Percentiles rank a stretch among this genome's conserved stretches.
phyloP scores from a whole-genome alignment of 2,329 filamentous ascomycete genomes.

The Fusarium longipes region DNA sequence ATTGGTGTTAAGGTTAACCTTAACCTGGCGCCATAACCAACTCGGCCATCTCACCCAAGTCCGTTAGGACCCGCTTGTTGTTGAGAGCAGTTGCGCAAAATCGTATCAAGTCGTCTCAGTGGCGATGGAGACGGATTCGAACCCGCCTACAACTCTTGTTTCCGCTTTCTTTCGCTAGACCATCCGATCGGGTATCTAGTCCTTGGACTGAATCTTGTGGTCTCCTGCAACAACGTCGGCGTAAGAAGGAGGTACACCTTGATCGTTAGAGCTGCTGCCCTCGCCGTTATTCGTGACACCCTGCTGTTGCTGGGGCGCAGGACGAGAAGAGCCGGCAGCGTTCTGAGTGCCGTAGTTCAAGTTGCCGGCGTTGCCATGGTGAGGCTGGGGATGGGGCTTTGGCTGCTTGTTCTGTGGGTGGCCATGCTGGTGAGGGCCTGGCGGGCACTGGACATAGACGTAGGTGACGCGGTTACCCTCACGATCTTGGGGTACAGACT shows the following conservation, averaged over 20 bases:
- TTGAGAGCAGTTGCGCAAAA: conserved; percentile 14
- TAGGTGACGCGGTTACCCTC: conserved; percentile 75
- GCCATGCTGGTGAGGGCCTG: conserved; percentile 50
- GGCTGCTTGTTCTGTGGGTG: conserved; percentile 35
- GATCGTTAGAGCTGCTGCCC: conserved; percentile 53
- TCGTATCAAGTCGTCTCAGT: conserved; percentile 8
- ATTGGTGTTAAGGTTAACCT: conserved; percentile 41
- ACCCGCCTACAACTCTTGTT: not conserved
- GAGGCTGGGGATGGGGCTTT: conserved; percentile 47
- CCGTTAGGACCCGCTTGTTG: conserved; percentile 35
- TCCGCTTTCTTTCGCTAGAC: not conserved
- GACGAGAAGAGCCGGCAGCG: conserved; percentile 39
- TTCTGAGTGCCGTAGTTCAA: conserved; percentile 61
- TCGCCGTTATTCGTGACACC: conserved; percentile 54
- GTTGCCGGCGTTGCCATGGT: conserved; percentile 43
- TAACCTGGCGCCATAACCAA: conserved; percentile 47
- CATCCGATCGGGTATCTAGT: conserved; percentile 37
- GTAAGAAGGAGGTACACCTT: conserved; percentile 81
- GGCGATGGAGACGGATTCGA: not conserved
- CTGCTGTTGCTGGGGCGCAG: conserved; percentile 50
- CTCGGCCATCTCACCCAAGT: conserved; percentile 44
- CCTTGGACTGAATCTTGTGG: conserved; percentile 80
- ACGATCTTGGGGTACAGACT: conserved; percentile 68
- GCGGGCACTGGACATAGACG: conserved; percentile 74
- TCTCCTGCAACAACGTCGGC: conserved; percentile 90